A percentile compares a stretch with the other conserved stretches of the same genome.
Evolutionary conservation across 768 basidiomycete species (phyloP).

Genomic region (Dioszegia hungarica): DNA sequence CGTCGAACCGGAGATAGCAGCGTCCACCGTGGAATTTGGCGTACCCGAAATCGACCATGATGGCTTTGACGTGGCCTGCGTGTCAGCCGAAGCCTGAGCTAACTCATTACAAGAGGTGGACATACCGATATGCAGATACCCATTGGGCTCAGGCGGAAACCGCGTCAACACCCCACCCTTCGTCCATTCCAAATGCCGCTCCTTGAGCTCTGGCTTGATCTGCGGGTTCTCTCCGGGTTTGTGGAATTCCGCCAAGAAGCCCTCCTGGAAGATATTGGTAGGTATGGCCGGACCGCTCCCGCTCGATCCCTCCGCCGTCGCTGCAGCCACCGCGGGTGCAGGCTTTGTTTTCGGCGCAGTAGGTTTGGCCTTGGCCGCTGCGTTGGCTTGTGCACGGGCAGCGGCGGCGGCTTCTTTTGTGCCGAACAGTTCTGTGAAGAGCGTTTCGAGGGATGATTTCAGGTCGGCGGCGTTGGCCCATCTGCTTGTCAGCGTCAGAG

Average conservation of each 20-base stretch:
- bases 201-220: constrained; percentile 67
- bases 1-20: constrained; percentile 92
- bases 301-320: too few species aligned
- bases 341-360: constrained; percentile 13
- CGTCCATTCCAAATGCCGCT: constrained; percentile 74
- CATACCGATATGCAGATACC: constrained; percentile 69
- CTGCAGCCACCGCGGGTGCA: constrained; percentile 49
- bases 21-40: constrained; percentile 89
- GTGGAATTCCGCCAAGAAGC: constrained; percentile 87
- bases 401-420: constrained; percentile 36
- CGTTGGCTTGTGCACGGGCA: constrained; percentile 27
- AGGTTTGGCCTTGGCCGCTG: constrained; percentile 8
- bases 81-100: neutral
- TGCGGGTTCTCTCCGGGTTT: constrained; percentile 93
- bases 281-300: constrained; percentile 43
- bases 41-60: constrained; percentile 98
- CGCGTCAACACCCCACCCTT: constrained; percentile 84
- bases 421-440: constrained; percentile 46
- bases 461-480: constrained; percentile 47
- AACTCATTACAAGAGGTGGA: too few species aligned
- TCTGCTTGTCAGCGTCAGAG: constrained; percentile 11
- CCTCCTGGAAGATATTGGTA: constrained; percentile 77
- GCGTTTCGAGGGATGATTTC: constrained; percentile 38
- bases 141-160: constrained; percentile 98
- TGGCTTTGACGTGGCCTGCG: constrained; percentile 89